Evolutionary conservation across 768 basidiomycete genomes (phyloP), one percentile per base, ranked within the genome.

Genomic region (Hygrophorus pudorinus): DNA sequence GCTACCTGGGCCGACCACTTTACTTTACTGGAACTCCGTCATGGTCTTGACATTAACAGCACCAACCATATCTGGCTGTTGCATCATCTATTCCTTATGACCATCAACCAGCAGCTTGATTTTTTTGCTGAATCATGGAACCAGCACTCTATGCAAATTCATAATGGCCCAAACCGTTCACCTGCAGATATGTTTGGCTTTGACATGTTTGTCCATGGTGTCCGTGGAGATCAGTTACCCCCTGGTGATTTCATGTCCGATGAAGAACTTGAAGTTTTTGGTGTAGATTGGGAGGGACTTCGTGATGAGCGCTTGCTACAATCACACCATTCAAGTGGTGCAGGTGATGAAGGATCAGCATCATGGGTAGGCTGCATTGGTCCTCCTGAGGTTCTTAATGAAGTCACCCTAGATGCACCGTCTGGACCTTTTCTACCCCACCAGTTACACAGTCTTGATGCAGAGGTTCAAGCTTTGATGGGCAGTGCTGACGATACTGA

Each of bases 1-100:
- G 40, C 44, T 5, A 54, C 53, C 20, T 69, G 68, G 68, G 52
- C 58, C 16, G 47, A 54, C 1, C 51, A 59, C 28, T 68, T 68
- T 42, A 41, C 38, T 2, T 33, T 47, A 4, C 58, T 68, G 3
- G 65, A 68, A 48, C 16, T 50, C 1, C 44, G 50, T 27, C 38
- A 61, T 49, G 56, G 60, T 2, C 56, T 70, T 0, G 45, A 67
- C 45, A 46, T 50, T 29, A 49, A 56, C 20, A 55, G 51, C 36
- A 18, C 41, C 4, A 21, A 42, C n/a, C 65, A 66, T 44, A 60
- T 66, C 20, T 71, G 65, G 64, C 55, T 67, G 8, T 53, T 66
- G 2, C 64, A 65, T 31, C 46, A 47, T 46, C 58, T 67, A 24
- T 68, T 69, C 44, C 59, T 69, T 10, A 14, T 31, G 0, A 38